Evolutionary conservation across 1,284 basidiomycete species (phyloP), one percentile per base, ranked within the genome.

Genomic region (Boletus semigastroideus): DNA sequence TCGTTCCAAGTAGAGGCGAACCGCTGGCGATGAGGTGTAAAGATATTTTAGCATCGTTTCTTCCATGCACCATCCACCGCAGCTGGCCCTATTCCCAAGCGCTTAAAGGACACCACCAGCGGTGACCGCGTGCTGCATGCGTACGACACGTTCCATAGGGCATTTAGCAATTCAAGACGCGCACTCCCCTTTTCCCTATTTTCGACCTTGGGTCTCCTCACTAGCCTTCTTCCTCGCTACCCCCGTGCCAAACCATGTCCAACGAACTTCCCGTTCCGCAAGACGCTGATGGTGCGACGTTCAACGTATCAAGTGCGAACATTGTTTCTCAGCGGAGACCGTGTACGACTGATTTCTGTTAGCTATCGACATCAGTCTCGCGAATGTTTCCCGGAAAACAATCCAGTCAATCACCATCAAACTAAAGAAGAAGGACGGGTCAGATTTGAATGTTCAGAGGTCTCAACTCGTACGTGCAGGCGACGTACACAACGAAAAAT

Each of bases 331-430:
- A 22, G 38, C 33, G 30, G 10, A 19, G 10, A 8, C 11, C 12
- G 12, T 8, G 1, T 37, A 28, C 17, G 14, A 22, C 22, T 40
- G 19, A 27, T 19, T n/a, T 39, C 5, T 5, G 28, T 52, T 41
- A 56, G 52, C 20, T 7, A 48, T 58, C 11, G 36, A 43, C 10
- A 19, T 61, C 1, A 30, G 47, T 14, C 59, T 59, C 28, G 46
- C 42, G 3, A 34, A 8, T 20, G 37, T 36, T 19, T 60, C 55
- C 28, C 5, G 1, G 0, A 54, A 57, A 39, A 53, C 14, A 9
- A 42, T 59, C 6, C 9, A 16, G 19, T 54, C 42, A 25, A 41
- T 54, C 19, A 10, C 42, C 30, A 41, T 54, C 19, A 13, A 27
- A 10, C 9, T 60, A 17, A 22, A 4, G 20, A 42, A 58, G 25